phyloP scores from a whole-genome alignment of 1,139 yeast genomes.

The Wickerhamomyces sp. region DNA sequence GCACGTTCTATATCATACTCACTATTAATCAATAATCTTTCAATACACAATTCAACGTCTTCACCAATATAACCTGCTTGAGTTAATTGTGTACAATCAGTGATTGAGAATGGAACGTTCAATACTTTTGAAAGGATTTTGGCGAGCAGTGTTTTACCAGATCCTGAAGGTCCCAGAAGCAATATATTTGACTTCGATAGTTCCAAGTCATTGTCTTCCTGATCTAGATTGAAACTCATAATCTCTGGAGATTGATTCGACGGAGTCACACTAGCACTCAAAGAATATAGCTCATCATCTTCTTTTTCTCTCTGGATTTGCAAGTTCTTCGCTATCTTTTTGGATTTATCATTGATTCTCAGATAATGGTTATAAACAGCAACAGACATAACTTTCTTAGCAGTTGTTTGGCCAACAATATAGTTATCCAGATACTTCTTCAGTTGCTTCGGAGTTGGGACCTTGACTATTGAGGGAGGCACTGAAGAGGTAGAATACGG shows the following conservation, averaged over 20 bases:
- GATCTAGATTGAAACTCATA: conserved; percentile 19
- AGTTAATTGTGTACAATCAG: conserved; percentile 52
- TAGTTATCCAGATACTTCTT: conserved; percentile 41
- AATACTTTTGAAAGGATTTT: conserved; percentile 43
- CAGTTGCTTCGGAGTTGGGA: conserved; percentile 41
- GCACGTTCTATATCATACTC: conserved; percentile 43
- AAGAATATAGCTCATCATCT: conserved; percentile 20
- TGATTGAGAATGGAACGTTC: conserved; percentile 48
- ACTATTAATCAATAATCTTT: conserved; percentile 41
- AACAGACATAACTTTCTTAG: conserved; percentile 50
- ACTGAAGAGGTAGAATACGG: background rate
- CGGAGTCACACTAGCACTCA: conserved; percentile 25
- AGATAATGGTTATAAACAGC: conserved; percentile 50
- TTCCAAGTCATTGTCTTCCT: conserved; percentile 31
- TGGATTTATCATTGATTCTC: conserved; percentile 36
- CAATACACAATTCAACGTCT: conserved; percentile 49
- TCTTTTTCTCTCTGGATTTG: conserved; percentile 13
- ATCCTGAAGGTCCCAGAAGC: conserved; percentile 51
- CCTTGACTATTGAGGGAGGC: conserved; percentile 17
- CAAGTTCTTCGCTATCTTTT: conserved; percentile 17
- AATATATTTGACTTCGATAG: conserved; percentile 47
- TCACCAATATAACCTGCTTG: conserved; percentile 59
- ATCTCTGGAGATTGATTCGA: conserved; percentile 27
- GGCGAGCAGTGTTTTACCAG: conserved; percentile 51
- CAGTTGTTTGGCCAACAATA: conserved; percentile 46